Base-by-base conservation (phyloP, 176 grass and related monocot species). In the Cenchrus purpureus region DNA sequence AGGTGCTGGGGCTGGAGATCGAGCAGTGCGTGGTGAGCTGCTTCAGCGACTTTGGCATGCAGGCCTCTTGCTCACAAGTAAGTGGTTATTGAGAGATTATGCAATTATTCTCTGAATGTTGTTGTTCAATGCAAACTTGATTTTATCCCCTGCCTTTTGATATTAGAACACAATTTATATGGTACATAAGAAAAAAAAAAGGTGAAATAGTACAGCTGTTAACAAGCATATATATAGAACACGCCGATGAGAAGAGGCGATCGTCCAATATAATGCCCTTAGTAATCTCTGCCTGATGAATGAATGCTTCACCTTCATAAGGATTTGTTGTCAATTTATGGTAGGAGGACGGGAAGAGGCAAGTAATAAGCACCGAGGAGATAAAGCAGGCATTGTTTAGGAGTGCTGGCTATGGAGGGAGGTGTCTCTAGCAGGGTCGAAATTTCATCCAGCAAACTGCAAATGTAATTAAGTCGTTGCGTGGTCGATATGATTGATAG, bases 301-400 rank as follows among this genome's bases (percentile, higher is more conserved):
- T 57, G 19, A 0, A 11, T 57, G 15, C 2, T 28, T 29, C 22
- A 81, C 37, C 37, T 40, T 40, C 37, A 40, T 32, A 69, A 69
- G 48, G 20, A 67, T 60, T 59, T 66, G 2, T 67, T 73, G 16
- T 31, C 29, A 59, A 86, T 88, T 83, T 53, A 59, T 85, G 49
- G 44, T 82, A 95, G 93, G 86, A 88, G 16, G 86, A 77, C 58
- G 85, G 83, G 25, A 92, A 92, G 85, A 90, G 80, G 60, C 70
- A 68, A 59, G 77, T 72, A 7, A 66, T 85, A 62, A 94, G 85
- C 85, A 80, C 85, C 25, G 91, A 98, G 12, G 93, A 98, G 62
- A 95, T 95, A 34, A 98, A 95, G 83, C 93, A 95, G 76, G 87
- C 87, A 78, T 86, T 98, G 34, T 94, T 93, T 61, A 92, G 89